phyloP scores from a whole-genome alignment of 163 green algal species.

The Scenedesmus sp. region DNA sequence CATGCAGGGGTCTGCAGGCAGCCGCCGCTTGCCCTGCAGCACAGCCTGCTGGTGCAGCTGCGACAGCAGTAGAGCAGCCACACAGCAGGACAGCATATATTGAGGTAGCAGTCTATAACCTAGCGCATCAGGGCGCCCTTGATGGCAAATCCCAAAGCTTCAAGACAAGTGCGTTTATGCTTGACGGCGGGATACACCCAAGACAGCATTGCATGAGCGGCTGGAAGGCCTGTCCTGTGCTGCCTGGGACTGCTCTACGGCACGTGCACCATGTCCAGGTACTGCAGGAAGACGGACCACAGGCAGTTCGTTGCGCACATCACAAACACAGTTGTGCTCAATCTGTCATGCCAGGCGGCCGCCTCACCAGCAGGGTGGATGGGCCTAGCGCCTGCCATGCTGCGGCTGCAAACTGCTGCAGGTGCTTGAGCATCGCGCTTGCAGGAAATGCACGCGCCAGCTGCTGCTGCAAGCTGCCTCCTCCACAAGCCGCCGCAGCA shows the following conservation, averaged over 20 bases:
- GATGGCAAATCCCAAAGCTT: neutral
- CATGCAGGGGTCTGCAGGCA: conserved; percentile 19
- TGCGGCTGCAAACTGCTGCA: neutral
- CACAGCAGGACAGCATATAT: neutral
- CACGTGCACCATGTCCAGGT: too few species aligned
- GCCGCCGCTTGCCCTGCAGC: neutral
- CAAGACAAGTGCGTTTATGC: too few species aligned
- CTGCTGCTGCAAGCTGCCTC: conserved; percentile 15
- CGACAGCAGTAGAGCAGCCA: neutral
- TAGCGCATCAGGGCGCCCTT: neutral
- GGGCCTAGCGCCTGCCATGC: conserved; percentile 36
- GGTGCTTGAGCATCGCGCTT: neutral
- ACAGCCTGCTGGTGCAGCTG: conserved; percentile 43
- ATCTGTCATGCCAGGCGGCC: too few species aligned
- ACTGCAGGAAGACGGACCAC: too few species aligned
- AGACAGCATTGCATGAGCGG: too few species aligned
- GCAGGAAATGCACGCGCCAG: neutral
- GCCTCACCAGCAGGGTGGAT: conserved; percentile 25
- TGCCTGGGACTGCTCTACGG: too few species aligned
- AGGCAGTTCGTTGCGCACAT: too few species aligned
- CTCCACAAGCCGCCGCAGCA: neutral
- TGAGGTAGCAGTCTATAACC: neutral
- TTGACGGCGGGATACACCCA: too few species aligned
- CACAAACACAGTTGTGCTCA: too few species aligned
- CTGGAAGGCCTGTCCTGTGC: too few species aligned